Evolutionary conservation across 306 rosid species (phyloP).

Genomic region (Vicia villosa): DNA sequence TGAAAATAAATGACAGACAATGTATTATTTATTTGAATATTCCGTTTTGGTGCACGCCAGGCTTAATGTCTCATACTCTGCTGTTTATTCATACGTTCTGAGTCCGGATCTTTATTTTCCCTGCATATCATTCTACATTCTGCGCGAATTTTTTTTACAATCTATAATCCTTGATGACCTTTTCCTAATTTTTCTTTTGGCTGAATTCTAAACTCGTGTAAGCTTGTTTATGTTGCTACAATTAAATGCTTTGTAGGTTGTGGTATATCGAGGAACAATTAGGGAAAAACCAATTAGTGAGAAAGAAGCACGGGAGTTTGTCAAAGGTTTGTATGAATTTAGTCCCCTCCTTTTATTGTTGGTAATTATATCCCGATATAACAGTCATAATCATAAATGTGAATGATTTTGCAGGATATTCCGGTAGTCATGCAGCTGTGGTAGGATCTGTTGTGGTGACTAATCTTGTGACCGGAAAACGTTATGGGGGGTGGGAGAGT

Average conservation of each 20-base stretch:
- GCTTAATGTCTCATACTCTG: no score
- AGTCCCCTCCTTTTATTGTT: slow-evolving; percentile 29
- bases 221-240: slow-evolving; percentile 34
- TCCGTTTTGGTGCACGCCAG: not conserved
- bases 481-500: slow-evolving; percentile 76
- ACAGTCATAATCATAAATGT: slow-evolving; percentile 29
- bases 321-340: slow-evolving; percentile 63
- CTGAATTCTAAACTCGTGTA: slow-evolving; percentile 22
- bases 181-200: slow-evolving; percentile 26
- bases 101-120: not conserved
- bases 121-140: not conserved
- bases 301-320: slow-evolving; percentile 82
- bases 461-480: slow-evolving; percentile 79
- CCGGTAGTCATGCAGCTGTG: slow-evolving; percentile 82
- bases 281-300: slow-evolving; percentile 86
- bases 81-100: no score
- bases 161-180: slow-evolving; percentile 13
- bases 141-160: not conserved
- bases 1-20: slow-evolving; percentile 20
- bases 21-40: slow-evolving; percentile 5
- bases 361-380: not conserved
- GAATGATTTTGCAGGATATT: slow-evolving; percentile 67
- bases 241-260: slow-evolving; percentile 68
- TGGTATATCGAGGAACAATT: slow-evolving; percentile 72
- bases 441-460: slow-evolving; percentile 85